These are phyloP conservation scores for Citrus hindsii DNA, from an alignment of 345 rosid species.

Conservation along the genomic window DNA sequence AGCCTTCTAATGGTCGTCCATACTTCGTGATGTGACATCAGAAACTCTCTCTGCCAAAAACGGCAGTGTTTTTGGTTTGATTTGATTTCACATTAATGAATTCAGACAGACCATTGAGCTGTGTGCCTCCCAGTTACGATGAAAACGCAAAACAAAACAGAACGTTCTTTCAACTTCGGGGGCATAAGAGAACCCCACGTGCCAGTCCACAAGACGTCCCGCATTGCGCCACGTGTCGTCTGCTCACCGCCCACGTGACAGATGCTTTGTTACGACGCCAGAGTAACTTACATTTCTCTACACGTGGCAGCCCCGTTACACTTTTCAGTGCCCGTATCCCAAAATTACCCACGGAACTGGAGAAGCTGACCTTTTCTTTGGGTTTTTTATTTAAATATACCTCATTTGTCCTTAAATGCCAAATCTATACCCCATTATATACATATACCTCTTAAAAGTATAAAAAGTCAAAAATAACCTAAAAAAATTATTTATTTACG, in stretches of 20 bases:
- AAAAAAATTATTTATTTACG: too few relatives aligned
- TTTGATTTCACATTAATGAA: neutral
- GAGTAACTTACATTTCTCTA: neutral
- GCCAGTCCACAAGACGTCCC: neutral
- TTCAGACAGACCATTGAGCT: neutral
- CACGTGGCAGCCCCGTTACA: neutral
- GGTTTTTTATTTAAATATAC: too few relatives aligned
- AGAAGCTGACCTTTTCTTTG: neutral
- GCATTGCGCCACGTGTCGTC: neutral
- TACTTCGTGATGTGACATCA: neutral
- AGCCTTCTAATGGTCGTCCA: neutral
- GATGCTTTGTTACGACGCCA: neutral
- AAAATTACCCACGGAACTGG: neutral
- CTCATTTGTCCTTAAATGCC: too few relatives aligned
- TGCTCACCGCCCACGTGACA: neutral
- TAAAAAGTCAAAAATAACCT: too few relatives aligned
- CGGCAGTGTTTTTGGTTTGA: neutral
- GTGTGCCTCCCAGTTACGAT: neutral
- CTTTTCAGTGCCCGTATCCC: neutral
- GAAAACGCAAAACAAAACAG: neutral
- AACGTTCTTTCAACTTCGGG: neutral
- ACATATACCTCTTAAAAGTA: too few relatives aligned
- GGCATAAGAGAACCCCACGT: neutral
- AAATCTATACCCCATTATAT: too few relatives aligned
- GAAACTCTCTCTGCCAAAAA: too few relatives aligned